A percentile compares a stretch with the other conserved stretches of the same genome.
Conservation (phyloP, 2,329 filamentous ascomycete genomes). For the Passalora sequoiae region DNA sequence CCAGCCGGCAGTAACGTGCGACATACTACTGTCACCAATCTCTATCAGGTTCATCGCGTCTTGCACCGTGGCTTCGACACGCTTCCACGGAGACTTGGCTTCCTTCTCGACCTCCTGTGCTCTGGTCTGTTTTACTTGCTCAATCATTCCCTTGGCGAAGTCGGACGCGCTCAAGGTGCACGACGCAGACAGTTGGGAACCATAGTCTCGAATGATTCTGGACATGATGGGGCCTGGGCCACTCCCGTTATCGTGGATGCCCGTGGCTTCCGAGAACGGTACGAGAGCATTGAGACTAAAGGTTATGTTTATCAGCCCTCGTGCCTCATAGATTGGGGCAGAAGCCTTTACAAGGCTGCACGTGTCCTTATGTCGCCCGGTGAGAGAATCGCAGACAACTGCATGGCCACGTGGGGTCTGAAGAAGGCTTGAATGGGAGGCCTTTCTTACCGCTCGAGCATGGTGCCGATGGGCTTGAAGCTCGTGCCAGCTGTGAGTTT, state of each 20-base stretch:
- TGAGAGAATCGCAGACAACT: too few species aligned
- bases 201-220: constrained; percentile 24
- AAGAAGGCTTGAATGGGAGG: too few species aligned
- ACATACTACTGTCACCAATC: constrained; percentile 21
- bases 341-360: too few species aligned
- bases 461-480: constrained; percentile 17
- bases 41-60: constrained; percentile 28
- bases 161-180: constrained; percentile 25
- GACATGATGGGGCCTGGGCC: constrained; percentile 29
- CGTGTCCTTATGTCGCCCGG: too few species aligned
- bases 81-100: constrained; percentile 21
- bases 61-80: constrained; percentile 22
- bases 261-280: constrained; percentile 27
- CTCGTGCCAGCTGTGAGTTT: constrained; percentile 17
- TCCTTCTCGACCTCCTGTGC: constrained; percentile 13
- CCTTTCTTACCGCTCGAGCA: constrained; percentile 26
- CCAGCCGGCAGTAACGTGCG: constrained; percentile 31
- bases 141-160: constrained; percentile 32
- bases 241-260: constrained; percentile 32
- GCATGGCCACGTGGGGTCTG: too few species aligned
- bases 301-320: too few species aligned
- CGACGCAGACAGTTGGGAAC: constrained; percentile 15
- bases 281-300: constrained; percentile 22
- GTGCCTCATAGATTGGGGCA: too few species aligned
- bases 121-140: constrained; percentile 18